These are phyloP conservation scores for Agrocybe chaxingu DNA, from an alignment of 768 basidiomycete species.

Conservation along the genomic window DNA sequence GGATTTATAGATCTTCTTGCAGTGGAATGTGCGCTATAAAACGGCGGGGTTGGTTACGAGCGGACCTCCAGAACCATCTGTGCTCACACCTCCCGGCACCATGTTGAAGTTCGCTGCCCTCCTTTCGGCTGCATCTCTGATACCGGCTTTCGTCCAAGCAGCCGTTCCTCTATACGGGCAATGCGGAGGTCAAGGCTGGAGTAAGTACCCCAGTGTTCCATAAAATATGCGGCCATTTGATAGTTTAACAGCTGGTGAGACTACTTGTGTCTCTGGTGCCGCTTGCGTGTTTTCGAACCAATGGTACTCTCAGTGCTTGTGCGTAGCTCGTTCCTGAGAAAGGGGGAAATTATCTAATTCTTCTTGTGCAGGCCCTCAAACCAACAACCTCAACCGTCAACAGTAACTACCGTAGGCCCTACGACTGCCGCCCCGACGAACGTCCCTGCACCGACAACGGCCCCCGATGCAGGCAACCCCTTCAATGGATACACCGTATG, in stretches of 20 bases:
- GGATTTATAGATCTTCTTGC: constrained; percentile 24
- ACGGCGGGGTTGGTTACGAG: not conserved
- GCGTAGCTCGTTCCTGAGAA: constrained; percentile 7
- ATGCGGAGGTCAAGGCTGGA: constrained; percentile 52
- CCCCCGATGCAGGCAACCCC: constrained; percentile 49
- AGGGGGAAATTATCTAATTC: too few relatives aligned
- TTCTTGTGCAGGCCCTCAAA: constrained; percentile 15
- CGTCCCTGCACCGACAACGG: constrained; percentile 25
- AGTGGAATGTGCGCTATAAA: constrained; percentile 18
- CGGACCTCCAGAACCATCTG: constrained; percentile 10
- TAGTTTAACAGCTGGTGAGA: constrained; percentile 29
- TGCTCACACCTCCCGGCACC: constrained; percentile 3
- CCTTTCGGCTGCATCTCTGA: constrained; percentile 37
- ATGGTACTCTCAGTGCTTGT: constrained; percentile 43
- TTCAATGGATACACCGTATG: constrained; percentile 45
- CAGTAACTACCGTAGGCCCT: constrained; percentile 16
- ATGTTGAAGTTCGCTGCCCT: constrained; percentile 47
- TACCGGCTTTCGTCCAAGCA: constrained; percentile 43
- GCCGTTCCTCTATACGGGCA: constrained; percentile 44
- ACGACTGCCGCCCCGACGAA: constrained; percentile 19
- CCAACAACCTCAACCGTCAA: constrained; percentile 15
- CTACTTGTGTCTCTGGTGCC: constrained; percentile 36
- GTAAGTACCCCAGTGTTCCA: constrained; percentile 27
- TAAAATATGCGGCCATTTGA: too few relatives aligned
- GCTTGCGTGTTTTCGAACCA: constrained; percentile 30